phyloP scores from a whole-genome alignment of 768 basidiomycete species.

The Chalciporus sphaerocephalus region DNA sequence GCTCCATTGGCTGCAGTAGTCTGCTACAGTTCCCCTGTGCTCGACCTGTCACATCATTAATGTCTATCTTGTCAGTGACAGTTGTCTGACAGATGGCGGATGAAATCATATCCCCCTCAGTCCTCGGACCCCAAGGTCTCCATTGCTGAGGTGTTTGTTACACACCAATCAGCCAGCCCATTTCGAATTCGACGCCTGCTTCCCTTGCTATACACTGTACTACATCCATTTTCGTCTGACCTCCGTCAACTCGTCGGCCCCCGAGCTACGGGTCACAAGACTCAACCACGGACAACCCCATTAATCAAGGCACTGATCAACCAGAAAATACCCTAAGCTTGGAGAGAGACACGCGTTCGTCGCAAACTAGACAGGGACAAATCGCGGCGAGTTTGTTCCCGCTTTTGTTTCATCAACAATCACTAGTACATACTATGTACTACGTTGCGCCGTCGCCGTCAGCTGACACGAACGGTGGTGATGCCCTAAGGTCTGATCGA shows the following conservation, averaged over 20 bases:
- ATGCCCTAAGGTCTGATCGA: neutral
- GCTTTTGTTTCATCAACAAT: neutral
- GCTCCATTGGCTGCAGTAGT: too few species aligned
- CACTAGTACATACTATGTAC: neutral
- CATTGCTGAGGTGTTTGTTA: neutral
- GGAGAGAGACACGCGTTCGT: too few species aligned
- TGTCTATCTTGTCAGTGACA: too few species aligned
- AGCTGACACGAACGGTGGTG: neutral
- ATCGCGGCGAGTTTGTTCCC: neutral
- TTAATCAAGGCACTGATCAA: neutral
- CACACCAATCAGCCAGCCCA: neutral
- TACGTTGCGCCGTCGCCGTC: neutral
- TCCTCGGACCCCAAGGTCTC: neutral
- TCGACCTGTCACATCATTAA: too few species aligned
- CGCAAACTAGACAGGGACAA: too few species aligned
- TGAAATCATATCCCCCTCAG: neutral
- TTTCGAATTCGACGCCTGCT: neutral
- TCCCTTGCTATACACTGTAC: neutral
- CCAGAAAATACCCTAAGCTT: neutral
- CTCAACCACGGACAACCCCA: neutral
- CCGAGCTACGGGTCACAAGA: neutral
- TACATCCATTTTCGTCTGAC: neutral
- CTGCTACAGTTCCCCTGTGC: too few species aligned
- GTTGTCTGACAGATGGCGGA: too few species aligned
- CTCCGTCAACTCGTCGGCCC: neutral